Base-by-base conservation (phyloP, 352 stramenopile genomes). In the Phytophthora sp. region DNA sequence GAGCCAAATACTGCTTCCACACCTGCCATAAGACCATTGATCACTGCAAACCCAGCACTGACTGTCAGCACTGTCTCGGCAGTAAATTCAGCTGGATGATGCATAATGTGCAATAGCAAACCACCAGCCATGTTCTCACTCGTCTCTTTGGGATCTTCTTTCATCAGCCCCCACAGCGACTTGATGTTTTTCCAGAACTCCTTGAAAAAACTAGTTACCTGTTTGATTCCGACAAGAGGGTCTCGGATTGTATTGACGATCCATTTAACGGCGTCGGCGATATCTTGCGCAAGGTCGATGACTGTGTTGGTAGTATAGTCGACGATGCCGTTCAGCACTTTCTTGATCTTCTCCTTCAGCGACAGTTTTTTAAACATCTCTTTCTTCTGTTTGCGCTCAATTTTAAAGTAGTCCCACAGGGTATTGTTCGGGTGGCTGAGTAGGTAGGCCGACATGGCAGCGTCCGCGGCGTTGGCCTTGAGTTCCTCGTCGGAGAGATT, bases 21-120 rank as follows among this genome's bases (percentile, higher is more conserved):
- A 12, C 57, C 56, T 28, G 21, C 24, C 50, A 72, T 64, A 2
- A 72, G 43, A 15, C 57, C 57, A 27, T 37, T 38, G 39, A 72
- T 72, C 30, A 68, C 57, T 0, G 57, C 63, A 18, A 58, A 63
- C 18, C 63, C 63, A 20, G 11, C 23, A 27, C 35, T 15, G 12
- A 72, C 34, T 41, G 64, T 56, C 27, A 72, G 28, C n/a, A 59
- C 43, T 1, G 57, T 63, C 38, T 72, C 63, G 8, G 63, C 57
- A 12, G 63, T 72, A 32, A 72, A 72, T 12, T 72, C 63, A 1
- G 63, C 20, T 8, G 57, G 56, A 24, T 72, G 63, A 39, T 72
- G 63, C 32, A 23, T 59, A 18, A 72, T 58, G 27, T 72, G 57
- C 3, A 72, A 41, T 15, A 72, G 26, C 11, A 72, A 43, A n/a